Base-by-base conservation (phyloP, 108 stramenopile species). In the Cyclotella choctawhatcheeana region DNA sequence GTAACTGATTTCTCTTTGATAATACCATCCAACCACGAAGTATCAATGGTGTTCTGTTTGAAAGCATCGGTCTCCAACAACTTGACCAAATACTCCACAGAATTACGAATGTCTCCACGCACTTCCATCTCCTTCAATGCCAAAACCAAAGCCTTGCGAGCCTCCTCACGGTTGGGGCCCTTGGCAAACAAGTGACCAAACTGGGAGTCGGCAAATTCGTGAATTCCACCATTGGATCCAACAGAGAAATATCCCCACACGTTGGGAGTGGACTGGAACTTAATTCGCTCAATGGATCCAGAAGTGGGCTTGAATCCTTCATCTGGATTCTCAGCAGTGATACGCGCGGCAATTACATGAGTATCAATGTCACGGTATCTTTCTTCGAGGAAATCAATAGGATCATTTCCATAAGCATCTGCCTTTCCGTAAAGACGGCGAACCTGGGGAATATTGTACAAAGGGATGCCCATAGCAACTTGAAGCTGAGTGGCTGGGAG, bases 201-300 rank as follows among this genome's bases (percentile, higher is more conserved):
- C 83, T 98, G 98, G 60, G 96, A 97, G 79, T 98, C 98, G 18
- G 98, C 97, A 74, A 88, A 98, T 75, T 98, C 98, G 83, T 98
- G 98, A 55, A 98, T 97, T 47, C 97, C 97, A 63, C 98, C 98
- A 67, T 97, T 98, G 52, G 96, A 91, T 27, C 97, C 97, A 52
- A 99, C 96, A 33, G 88, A 88, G 84, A 99, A 99, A 81, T 99
- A 99, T 59, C 98, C 98, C 98, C 98, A 99, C 26, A 97, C 97
- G 73, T 89, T 89, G 22, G 89, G 84, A 13, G 97, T 97, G 27
- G 98, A 97, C 80, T 97, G 98, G 89, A 99, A 99, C 90, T 97
- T 97, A 82, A 99, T 97, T 24, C 97, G 92, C 73, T 97, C 97
- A 64, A 99, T 97, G 22, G 83, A 85, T 60, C 98, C 98, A 26